Base-by-base conservation (phyloP, 2,329 filamentous ascomycete genomes). In the Pseudocercospora cruenta region DNA sequence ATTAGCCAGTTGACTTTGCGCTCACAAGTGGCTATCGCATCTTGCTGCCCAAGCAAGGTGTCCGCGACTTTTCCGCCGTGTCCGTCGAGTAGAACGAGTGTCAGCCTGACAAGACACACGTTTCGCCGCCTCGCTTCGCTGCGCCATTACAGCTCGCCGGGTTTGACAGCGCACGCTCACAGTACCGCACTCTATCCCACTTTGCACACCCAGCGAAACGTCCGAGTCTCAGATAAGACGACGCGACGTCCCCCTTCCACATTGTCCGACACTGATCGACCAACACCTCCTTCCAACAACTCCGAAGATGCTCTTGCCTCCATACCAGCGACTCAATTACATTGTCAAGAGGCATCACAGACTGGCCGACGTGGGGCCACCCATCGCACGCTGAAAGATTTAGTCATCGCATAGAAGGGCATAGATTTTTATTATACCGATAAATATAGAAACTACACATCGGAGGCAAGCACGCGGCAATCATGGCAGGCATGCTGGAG, bases 291-390 rank as follows among this genome's bases (percentile, higher is more conserved):
- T 31, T 61, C 60, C 28, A 43, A 61, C 59, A 55, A 64, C 28
- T 64, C 60, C 65, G 58, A 77, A 72, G 60, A 77, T 77, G 75
- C 71, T 72, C 69, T 68, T 72, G 70, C 68, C 62, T 60, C 71
- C 62, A 51, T 66, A 69, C 53, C 73, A 67, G 59, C 61, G 69
- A 66, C 67, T 70, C 47, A 74, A 71, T 57, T 70, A 73, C 66
- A 72, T 73, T 45, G 67, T 76, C 67, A 75, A 75, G 69, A 69
- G 72, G 67, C 70, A 74, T 65, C 73, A 75, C 66, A 67, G 71
- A 65, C 73, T 73, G 45, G 57, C 64, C 64, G 69, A 67, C 59
- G 66, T 59, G 64, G 67, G 58, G 61, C 45, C 43, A 31, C 68
- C 65, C 51, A 71, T 74, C 70, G 62, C 66, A 28, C 75, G 69